These are phyloP conservation scores for Diaporthe sp. DNA, from an alignment of 2,329 filamentous ascomycete genomes.

Conservation along the genomic window DNA sequence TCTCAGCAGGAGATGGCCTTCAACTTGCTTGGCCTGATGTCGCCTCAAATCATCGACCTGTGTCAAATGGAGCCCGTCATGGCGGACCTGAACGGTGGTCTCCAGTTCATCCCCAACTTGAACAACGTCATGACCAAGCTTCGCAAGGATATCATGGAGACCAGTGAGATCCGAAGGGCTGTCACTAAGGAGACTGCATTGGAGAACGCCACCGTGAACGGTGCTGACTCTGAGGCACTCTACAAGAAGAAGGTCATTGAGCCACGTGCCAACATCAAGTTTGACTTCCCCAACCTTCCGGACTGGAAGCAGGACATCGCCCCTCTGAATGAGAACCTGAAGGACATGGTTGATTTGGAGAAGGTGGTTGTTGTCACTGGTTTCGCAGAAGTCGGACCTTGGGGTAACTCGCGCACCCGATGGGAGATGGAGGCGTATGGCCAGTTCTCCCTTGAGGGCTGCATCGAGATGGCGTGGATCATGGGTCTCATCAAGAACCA, in stretches of 20 bases:
- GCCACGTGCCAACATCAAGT: conserved; percentile 97
- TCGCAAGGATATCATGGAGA: conserved; percentile 94
- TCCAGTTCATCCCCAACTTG: conserved; percentile 96
- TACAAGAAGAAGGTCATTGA: conserved; percentile 96
- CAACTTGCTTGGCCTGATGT: conserved; percentile 97
- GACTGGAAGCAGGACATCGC: conserved; percentile 93
- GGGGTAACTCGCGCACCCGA: conserved; percentile 97
- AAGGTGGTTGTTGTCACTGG: conserved; percentile 98
- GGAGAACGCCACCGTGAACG: conserved; percentile 97
- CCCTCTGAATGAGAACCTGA: conserved; percentile 88
- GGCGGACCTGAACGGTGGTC: conserved; percentile 95
- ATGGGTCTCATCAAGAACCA: conserved; percentile 99
- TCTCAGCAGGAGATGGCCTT: conserved; percentile 99
- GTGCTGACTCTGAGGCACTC: conserved; percentile 89
- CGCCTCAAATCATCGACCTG: conserved; percentile 91
- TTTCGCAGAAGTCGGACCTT: conserved; percentile 95
- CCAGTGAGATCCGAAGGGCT: conserved; percentile 91
- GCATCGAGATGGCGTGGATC: conserved; percentile 99
- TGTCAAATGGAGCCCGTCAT: conserved; percentile 97
- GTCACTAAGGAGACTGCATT: conserved; percentile 96
- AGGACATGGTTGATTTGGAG: conserved; percentile 98
- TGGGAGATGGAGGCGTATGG: conserved; percentile 99
- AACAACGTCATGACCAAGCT: conserved; percentile 95
- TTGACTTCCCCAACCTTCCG: conserved; percentile 90
- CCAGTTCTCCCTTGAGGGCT: conserved; percentile 96